Conservation (phyloP, 1,139 yeast species). For the Yamadazyma friedrichii region DNA sequence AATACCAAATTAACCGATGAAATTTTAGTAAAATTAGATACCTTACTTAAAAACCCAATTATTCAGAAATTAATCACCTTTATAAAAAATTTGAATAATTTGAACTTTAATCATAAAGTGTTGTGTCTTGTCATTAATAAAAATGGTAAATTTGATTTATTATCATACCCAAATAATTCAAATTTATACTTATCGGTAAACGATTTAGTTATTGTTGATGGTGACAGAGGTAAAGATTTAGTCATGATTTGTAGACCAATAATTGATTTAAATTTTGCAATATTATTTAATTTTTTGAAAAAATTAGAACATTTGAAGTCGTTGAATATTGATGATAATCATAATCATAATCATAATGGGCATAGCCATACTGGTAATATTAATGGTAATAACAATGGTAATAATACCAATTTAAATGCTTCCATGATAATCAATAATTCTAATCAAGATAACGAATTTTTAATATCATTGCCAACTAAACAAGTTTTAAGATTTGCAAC, state of each 20-base stretch:
- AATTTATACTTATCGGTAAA: constrained; percentile 50
- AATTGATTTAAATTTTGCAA: constrained; percentile 52
- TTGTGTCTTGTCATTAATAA: constrained; percentile 52
- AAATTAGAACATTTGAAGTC: constrained; percentile 78
- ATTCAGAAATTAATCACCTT: constrained; percentile 37
- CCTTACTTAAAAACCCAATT: constrained; percentile 27
- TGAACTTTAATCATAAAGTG: constrained; percentile 42
- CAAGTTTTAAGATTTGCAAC: constrained; percentile 51
- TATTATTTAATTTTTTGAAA: constrained; percentile 74
- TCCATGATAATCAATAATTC: constrained; percentile 38
- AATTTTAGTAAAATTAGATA: constrained; percentile 37
- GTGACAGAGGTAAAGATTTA: constrained; percentile 50
- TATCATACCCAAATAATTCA: constrained; percentile 43
- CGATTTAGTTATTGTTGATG: constrained; percentile 50
- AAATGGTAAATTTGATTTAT: constrained; percentile 56
- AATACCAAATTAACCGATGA: constrained; percentile 27
- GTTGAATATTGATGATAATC: constrained; percentile 42
- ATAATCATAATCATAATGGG: neutral
- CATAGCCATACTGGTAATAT: neutral
- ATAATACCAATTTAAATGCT: constrained; percentile 18
- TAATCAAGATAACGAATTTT: constrained; percentile 46
- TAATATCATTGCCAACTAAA: constrained; percentile 47
- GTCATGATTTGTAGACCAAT: constrained; percentile 51
- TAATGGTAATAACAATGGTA: neutral
- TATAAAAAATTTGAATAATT: constrained; percentile 42